phyloP scores from a whole-genome alignment of 345 rosid genomes.

The Salix suchowensis region DNA sequence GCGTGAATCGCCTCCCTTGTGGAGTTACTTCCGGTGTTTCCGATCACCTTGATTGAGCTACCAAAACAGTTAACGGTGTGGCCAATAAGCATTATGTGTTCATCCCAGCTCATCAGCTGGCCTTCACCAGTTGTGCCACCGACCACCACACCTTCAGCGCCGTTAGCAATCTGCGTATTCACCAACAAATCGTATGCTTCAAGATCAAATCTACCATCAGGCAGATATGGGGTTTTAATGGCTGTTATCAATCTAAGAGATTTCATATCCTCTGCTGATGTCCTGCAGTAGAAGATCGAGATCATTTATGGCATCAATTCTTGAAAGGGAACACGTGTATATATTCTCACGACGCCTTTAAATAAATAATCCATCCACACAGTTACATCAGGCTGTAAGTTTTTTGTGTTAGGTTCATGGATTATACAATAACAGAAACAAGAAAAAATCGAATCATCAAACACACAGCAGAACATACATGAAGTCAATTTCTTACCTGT shows the following conservation, averaged over 20 bases:
- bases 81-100: conserved; percentile 87
- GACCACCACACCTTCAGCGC: conserved; percentile 76
- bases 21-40: conserved; percentile 86
- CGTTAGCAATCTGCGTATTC: conserved; percentile 58
- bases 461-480: background rate
- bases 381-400: background rate
- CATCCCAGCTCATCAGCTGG: conserved; percentile 94
- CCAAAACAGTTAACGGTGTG: conserved; percentile 84
- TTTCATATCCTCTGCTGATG: conserved; percentile 64
- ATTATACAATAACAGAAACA: background rate
- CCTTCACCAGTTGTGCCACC: conserved; percentile 98
- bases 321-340: background rate
- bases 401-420: background rate
- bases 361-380: background rate
- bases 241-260: conserved; percentile 74
- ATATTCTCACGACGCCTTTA: background rate
- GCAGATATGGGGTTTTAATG: conserved; percentile 87
- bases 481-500: conserved; percentile 34
- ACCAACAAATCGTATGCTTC: conserved; percentile 80
- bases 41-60: conserved; percentile 64
- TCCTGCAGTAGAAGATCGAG: conserved; percentile 39
- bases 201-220: conserved; percentile 89
- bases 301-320: conserved; percentile 8
- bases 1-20: conserved; percentile 90
- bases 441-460: too few relatives aligned